Percentiles rank a stretch among this genome's conserved stretches.
Evolutionary conservation across 148 eudicot species (phyloP).

Genomic region (Silene conica): DNA sequence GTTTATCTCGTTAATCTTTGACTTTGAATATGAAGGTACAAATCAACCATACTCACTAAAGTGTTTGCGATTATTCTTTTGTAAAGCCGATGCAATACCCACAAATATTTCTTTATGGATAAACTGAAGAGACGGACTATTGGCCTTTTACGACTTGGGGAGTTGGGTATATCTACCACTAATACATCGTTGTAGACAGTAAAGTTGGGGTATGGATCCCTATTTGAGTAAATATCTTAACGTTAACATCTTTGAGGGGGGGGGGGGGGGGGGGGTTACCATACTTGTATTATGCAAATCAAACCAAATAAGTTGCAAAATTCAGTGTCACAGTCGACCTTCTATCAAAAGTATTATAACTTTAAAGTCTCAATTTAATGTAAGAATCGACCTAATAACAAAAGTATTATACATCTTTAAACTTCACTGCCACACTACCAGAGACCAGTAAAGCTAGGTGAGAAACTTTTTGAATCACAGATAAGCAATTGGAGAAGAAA

Average conservation of each 20-base stretch:
- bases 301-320: neutral
- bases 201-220: neutral
- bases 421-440: neutral
- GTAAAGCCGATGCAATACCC: neutral
- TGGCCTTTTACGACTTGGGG: neutral
- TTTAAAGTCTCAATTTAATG: neutral
- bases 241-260: neutral
- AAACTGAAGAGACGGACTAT: neutral
- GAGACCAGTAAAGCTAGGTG: neutral
- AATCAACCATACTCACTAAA: neutral
- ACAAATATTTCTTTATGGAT: no score
- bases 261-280: neutral
- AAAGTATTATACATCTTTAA: neutral
- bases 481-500: neutral
- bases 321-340: neutral
- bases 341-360: neutral
- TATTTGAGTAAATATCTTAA: neutral
- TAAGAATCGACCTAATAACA: neutral
- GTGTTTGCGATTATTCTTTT: neutral
- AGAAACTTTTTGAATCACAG: neutral
- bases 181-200: neutral
- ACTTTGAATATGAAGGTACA: neutral
- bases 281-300: no score
- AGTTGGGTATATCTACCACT: neutral
- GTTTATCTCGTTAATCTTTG: neutral